Percentiles rank a stretch among this genome's conserved stretches.
These are phyloP conservation scores for Tagetes erecta DNA, from an alignment of 129 eudicot genomes.

Conservation along the genomic window DNA sequence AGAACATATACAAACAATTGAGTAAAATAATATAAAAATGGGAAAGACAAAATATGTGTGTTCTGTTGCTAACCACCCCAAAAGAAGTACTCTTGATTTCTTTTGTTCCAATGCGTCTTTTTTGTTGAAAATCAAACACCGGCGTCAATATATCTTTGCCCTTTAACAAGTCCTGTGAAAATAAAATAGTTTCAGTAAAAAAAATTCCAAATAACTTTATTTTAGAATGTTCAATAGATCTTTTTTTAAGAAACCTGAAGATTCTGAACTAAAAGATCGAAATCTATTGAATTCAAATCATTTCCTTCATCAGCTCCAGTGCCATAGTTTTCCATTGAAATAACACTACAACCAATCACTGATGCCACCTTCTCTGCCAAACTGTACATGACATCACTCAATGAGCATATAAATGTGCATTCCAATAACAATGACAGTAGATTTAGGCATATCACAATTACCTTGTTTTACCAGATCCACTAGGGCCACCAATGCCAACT, in stretches of 20 bases:
- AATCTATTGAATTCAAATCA: slow-evolving; percentile 76
- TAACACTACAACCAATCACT: slow-evolving; percentile 86
- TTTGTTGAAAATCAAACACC: slow-evolving; percentile 85
- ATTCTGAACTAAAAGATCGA: slow-evolving; percentile 80
- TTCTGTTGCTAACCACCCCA: slow-evolving; percentile 69
- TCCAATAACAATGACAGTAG: not conserved
- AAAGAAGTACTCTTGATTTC: slow-evolving; percentile 60
- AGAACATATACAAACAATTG: not conserved
- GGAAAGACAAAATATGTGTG: slow-evolving; percentile 12
- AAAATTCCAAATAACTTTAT: not conserved
- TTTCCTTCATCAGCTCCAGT: slow-evolving; percentile 82
- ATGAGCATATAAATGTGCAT: slow-evolving; percentile 27
- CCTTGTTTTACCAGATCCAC: slow-evolving; percentile 99
- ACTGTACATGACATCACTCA: slow-evolving; percentile 49
- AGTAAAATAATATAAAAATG: not conserved
- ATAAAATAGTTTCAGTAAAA: slow-evolving; percentile 11
- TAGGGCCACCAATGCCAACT: slow-evolving; percentile 98
- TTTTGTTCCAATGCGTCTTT: slow-evolving; percentile 64
- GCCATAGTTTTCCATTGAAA: slow-evolving; percentile 97
- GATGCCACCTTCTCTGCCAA: slow-evolving; percentile 98
- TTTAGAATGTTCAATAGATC: not conserved
- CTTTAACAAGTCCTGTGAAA: slow-evolving; percentile 68
- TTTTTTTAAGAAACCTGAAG: slow-evolving; percentile 60
- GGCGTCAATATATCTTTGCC: slow-evolving; percentile 82
- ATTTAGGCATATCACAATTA: slow-evolving; percentile 54